Evolutionary conservation across 1,139 yeast species (phyloP).

Genomic region (Kurtzmaniella quercitrusa): DNA sequence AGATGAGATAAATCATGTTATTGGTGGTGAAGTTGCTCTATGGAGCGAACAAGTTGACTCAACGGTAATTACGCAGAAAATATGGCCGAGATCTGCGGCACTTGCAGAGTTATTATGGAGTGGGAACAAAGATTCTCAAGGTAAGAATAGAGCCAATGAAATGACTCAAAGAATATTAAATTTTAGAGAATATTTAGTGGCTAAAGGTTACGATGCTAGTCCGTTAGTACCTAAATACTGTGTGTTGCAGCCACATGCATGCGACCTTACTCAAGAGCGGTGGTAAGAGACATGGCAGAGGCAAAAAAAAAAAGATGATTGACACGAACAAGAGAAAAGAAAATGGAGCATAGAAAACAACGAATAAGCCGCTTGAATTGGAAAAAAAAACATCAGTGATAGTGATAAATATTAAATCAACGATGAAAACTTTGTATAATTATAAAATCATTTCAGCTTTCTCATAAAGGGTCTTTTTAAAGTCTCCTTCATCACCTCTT

Average conservation of each 20-base stretch:
- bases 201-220: conserved; percentile 32
- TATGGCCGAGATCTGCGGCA: conserved; percentile 50
- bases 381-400: no score
- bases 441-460: no score
- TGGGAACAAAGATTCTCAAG: conserved; percentile 34
- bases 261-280: conserved; percentile 22
- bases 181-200: conserved; percentile 41
- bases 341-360: no score
- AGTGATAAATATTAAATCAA: no score
- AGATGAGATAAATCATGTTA: conserved; percentile 26
- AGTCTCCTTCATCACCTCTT: background rate
- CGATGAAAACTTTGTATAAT: no score
- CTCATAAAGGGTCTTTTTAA: no score
- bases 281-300: background rate
- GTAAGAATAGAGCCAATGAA: conserved; percentile 27
- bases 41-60: conserved; percentile 47
- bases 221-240: conserved; percentile 44
- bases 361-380: no score
- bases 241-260: conserved; percentile 36
- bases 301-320: no score
- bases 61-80: conserved; percentile 30
- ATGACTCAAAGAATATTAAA: conserved; percentile 39
- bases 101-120: conserved; percentile 47
- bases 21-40: conserved; percentile 45
- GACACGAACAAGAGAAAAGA: no score